Base-by-base conservation (phyloP, 164 flowering plant genomes). In the Vitis vinifera region DNA sequence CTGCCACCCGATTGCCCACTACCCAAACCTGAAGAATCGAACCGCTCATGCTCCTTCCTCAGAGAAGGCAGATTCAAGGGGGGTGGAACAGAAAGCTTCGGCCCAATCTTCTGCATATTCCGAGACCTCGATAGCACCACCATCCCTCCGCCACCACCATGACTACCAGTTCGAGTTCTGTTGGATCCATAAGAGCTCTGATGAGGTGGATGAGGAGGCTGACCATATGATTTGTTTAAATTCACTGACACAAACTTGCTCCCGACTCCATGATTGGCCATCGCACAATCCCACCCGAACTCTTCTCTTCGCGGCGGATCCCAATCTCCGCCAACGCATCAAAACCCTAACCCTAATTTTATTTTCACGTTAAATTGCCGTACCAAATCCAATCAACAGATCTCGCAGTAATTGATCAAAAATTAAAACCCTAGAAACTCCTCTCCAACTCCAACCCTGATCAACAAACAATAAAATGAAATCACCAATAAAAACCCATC, bases 41-140 rank as follows among this genome's bases (percentile, higher is more conserved):
- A 79, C 48, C 83, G 78, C 78, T 93, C 98, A 73, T 91, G 97
- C 69, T 95, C 99, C 73, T 88, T 95, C 73, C 97, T 83, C 82
- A 91, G 66, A 0, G 98, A 93, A 0, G 99, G 99, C 67, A 95
- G 77, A 72, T 95, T 95, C 93, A 95, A 83, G 94, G 99, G 99
- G 96, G 96, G 93, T 63, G 98, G 99, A 76, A 95, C 94, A 62
- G 99, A 88, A 75, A 93, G 87, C 80, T 86, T 90, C 37, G 92
- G 75, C 75, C 86, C 92, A 80, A 70, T 68, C 77, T 92, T 91
- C 70, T 86, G 89, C 14, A 87, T 72, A 74, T 85, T 82, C 72
- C 93, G 73, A 11, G 86, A 79, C 76, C 92, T 66, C 1, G 94
- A 87, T 31, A 94, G 82, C 63, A 92, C 97, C 78, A 92, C 93